These are phyloP conservation scores for Aspergillus cavernicola DNA, from an alignment of 495 filamentous ascomycete genomes.

Conservation along the genomic window DNA sequence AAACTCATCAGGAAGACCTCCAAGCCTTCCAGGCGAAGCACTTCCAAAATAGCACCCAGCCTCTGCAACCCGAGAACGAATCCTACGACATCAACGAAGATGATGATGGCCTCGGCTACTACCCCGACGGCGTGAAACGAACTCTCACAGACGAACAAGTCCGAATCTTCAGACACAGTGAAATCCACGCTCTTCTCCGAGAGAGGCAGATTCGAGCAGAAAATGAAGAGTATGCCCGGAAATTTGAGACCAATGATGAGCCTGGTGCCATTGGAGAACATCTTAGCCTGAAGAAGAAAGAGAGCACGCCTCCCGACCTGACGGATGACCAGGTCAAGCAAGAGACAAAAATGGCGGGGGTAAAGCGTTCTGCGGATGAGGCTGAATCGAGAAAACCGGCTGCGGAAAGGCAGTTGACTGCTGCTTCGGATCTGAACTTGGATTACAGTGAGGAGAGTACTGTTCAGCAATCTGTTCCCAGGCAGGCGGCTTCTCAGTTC, in stretches of 20 bases:
- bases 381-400: background rate
- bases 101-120: slow-evolving; percentile 80
- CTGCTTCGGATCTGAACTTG: background rate
- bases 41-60: slow-evolving; percentile 42
- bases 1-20: slow-evolving; percentile 62
- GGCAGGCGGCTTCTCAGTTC: slow-evolving; percentile 8
- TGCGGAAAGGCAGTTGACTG: background rate
- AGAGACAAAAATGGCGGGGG: background rate
- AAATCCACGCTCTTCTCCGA: slow-evolving; percentile 70
- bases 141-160: slow-evolving; percentile 92
- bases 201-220: slow-evolving; percentile 41
- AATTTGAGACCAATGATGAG: background rate
- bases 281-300: background rate
- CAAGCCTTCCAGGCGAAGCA: slow-evolving; percentile 63
- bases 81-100: slow-evolving; percentile 30
- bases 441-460: slow-evolving; percentile 14
- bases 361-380: background rate
- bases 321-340: background rate
- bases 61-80: slow-evolving; percentile 5
- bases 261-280: background rate
- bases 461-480: background rate
- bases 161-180: slow-evolving; percentile 83
- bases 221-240: slow-evolving; percentile 16
- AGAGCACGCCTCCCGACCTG: background rate
- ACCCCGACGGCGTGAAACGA: slow-evolving; percentile 82